Percentiles rank a stretch among this genome's conserved stretches.
These are phyloP conservation scores for Ustilago lituana DNA, from an alignment of 1,284 basidiomycete genomes.

Conservation along the genomic window DNA sequence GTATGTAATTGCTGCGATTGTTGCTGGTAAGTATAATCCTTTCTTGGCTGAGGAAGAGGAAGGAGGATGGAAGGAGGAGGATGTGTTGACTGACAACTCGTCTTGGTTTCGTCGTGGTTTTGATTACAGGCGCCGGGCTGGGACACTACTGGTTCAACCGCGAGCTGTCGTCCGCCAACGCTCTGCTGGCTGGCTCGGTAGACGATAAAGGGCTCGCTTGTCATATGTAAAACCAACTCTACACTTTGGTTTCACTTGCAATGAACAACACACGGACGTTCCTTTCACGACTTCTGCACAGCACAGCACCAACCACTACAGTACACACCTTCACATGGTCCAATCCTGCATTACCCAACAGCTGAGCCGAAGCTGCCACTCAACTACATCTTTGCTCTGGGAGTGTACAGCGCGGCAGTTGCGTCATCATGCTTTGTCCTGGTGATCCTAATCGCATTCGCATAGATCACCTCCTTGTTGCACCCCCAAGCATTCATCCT, in stretches of 20 bases:
- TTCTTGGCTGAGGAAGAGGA: background rate
- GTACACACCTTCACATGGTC: too few species aligned
- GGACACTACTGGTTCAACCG: slow-evolving; percentile 46
- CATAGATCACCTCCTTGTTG: slow-evolving; percentile 69
- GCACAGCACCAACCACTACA: too few species aligned
- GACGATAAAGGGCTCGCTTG: slow-evolving; percentile 31
- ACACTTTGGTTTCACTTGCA: too few species aligned
- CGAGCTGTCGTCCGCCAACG: background rate
- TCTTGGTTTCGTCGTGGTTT: too few species aligned
- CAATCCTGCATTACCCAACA: background rate
- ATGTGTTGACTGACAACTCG: too few species aligned
- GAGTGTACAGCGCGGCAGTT: slow-evolving; percentile 15
- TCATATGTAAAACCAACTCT: slow-evolving; percentile 20
- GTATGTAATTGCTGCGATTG: slow-evolving; percentile 47
- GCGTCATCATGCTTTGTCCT: slow-evolving; percentile 40
- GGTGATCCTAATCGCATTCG: slow-evolving; percentile 21
- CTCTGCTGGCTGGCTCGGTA: background rate
- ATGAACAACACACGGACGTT: too few species aligned
- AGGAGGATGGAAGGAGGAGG: background rate
- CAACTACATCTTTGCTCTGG: slow-evolving; percentile 31
- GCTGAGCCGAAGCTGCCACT: too few species aligned
- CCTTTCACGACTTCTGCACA: too few species aligned
- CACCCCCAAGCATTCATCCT: slow-evolving; percentile 70
- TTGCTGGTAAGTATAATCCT: slow-evolving; percentile 32
- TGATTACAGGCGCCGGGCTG: slow-evolving; percentile 27